Conservation (phyloP, 1,284 basidiomycete genomes). For the Ustilago curta region DNA sequence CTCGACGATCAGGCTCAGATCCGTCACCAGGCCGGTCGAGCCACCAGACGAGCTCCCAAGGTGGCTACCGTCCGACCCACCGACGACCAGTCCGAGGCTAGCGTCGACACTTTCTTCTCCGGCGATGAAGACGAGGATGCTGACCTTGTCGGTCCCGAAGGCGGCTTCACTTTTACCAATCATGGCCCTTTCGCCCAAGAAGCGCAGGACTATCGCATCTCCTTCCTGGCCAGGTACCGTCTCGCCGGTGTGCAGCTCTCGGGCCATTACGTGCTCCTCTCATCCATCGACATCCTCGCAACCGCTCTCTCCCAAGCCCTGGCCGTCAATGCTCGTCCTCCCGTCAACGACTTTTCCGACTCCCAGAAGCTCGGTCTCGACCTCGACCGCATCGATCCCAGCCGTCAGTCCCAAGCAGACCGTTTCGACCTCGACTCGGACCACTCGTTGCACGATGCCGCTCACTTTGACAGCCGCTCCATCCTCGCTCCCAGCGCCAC, state of each 20-base stretch:
- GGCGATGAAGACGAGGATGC: constrained; percentile 57
- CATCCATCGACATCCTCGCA: constrained; percentile 84
- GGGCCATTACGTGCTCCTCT: constrained; percentile 87
- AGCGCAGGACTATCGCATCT: constrained; percentile 66
- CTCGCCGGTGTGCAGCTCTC: constrained; percentile 81
- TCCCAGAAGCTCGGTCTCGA: constrained; percentile 49
- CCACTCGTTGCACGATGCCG: neutral
- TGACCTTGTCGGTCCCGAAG: constrained; percentile 42
- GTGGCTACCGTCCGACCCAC: constrained; percentile 50
- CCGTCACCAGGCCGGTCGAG: constrained; percentile 69
- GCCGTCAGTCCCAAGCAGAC: constrained; percentile 48
- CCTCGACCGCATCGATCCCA: constrained; percentile 48
- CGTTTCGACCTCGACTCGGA: constrained; percentile 54
- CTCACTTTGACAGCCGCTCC: constrained; percentile 30
- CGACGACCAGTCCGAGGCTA: constrained; percentile 53
- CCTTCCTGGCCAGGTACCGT: constrained; percentile 82
- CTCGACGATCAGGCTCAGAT: constrained; percentile 68
- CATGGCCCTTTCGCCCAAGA: constrained; percentile 21
- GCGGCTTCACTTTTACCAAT: constrained; percentile 52
- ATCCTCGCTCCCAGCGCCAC: constrained; percentile 71
- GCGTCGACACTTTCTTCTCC: constrained; percentile 71
- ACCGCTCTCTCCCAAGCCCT: constrained; percentile 83
- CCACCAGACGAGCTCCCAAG: constrained; percentile 53
- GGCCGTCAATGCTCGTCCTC: constrained; percentile 70
- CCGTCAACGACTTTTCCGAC: constrained; percentile 51